Percentiles rank a stretch among this genome's conserved stretches.
Evolutionary conservation across 202 grass and related monocot species (phyloP).

Genomic region (Brachypodium distachyon): DNA sequence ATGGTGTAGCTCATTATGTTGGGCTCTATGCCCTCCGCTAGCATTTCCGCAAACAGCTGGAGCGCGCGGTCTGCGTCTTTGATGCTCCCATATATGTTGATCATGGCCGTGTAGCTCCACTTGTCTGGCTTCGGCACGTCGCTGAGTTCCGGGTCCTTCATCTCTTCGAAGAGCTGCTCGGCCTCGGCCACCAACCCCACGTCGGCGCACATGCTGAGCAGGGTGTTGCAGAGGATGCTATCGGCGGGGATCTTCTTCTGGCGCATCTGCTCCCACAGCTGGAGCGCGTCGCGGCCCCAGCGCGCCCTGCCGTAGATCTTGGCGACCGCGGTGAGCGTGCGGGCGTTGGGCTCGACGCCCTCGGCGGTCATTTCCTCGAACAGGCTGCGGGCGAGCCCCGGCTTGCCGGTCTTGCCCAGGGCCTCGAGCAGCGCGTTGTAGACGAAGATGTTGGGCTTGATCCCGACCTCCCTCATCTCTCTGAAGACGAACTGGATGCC

Average conservation of each 20-base stretch:
- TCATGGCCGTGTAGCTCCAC: slow-evolving; percentile 93
- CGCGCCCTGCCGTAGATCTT: slow-evolving; percentile 82
- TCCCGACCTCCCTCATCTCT: slow-evolving; percentile 57
- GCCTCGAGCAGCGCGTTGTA: slow-evolving; percentile 93
- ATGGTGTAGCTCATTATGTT: slow-evolving; percentile 90
- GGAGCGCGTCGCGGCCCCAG: slow-evolving; percentile 66
- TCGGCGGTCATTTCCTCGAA: slow-evolving; percentile 64
- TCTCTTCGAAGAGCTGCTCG: slow-evolving; percentile 74
- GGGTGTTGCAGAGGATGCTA: slow-evolving; percentile 82
- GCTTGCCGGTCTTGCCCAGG: slow-evolving; percentile 55
- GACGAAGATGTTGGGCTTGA: slow-evolving; percentile 78
- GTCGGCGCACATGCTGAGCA: slow-evolving; percentile 87
- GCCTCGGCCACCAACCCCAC: slow-evolving; percentile 61
- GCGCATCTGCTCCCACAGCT: slow-evolving; percentile 65
- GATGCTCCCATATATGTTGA: slow-evolving; percentile 70
- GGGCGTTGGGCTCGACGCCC: slow-evolving; percentile 59
- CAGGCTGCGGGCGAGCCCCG: slow-evolving; percentile 58
- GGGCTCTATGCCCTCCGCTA: slow-evolving; percentile 30
- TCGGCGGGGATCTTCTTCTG: slow-evolving; percentile 58
- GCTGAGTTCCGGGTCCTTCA: slow-evolving; percentile 30
- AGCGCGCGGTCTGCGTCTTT: slow-evolving; percentile 49
- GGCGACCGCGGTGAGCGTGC: slow-evolving; percentile 74
- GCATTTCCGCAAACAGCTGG: slow-evolving; percentile 73
- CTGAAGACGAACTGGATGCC: slow-evolving; percentile 64
- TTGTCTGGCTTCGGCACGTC: slow-evolving; percentile 46